phyloP scores from a whole-genome alignment of 192 early-diverging fungal genomes.

The Endogone sp. region DNA sequence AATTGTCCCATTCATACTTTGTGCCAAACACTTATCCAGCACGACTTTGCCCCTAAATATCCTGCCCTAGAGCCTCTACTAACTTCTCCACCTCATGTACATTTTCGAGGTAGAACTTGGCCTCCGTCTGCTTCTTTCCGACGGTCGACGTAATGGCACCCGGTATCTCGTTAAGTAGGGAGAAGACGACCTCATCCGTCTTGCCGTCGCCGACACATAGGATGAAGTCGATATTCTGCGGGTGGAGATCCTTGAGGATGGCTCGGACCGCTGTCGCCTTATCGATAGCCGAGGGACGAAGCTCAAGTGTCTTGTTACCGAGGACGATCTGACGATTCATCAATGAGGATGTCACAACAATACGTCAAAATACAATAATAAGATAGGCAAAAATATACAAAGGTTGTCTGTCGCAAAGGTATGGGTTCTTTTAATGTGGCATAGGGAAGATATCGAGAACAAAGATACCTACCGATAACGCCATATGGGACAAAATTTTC shows the following conservation, averaged over 20 bases:
- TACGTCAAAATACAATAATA: not conserved
- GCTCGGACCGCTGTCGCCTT: constrained; percentile 85
- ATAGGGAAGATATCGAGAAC: constrained; percentile 1
- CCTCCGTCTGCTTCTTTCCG: constrained; percentile 95
- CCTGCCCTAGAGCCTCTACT: constrained; percentile 29
- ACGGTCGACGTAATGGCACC: constrained; percentile 85
- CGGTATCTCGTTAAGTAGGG: constrained; percentile 51
- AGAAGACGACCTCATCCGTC: constrained; percentile 95
- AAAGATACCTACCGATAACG: constrained; percentile 60
- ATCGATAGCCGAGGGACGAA: constrained; percentile 90
- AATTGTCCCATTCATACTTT: too few species aligned
- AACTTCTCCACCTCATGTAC: constrained; percentile 49
- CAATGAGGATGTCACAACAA: too few species aligned
- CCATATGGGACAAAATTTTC: constrained; percentile 89
- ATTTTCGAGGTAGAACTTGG: constrained; percentile 79
- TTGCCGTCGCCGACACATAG: constrained; percentile 93
- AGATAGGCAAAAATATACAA: too few species aligned
- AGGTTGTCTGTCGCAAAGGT: constrained; percentile 2
- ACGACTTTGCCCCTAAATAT: constrained; percentile 11
- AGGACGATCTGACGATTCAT: constrained; percentile 67
- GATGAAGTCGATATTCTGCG: constrained; percentile 57
- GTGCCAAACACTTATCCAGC: too few species aligned
- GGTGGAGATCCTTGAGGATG: constrained; percentile 75
- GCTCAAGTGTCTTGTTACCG: constrained; percentile 96
- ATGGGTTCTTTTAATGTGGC: too few species aligned